Base-by-base conservation (phyloP, 345 rosid species). In the Brassica incana region DNA sequence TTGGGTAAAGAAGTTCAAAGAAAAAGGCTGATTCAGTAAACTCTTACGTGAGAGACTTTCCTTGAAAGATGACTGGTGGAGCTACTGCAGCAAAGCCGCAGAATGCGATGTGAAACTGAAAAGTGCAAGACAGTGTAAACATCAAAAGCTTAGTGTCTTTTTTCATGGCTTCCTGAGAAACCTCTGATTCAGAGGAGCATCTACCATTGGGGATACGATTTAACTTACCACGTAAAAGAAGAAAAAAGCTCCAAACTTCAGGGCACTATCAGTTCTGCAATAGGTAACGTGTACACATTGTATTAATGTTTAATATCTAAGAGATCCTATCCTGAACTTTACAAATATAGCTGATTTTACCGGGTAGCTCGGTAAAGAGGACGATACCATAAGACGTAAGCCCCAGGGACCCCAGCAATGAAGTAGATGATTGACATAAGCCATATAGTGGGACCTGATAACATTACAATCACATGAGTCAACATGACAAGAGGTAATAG, bases 311-410 rank as follows among this genome's bases (percentile, higher is more conserved):
- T 40, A 27, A 54, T 56, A 30, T 66, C 29, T 66, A 36, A 16
- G n/a, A 36, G 30, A 60, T 79, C 43, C 62, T 67, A 66, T 59
- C 65, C 43, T 4, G 4, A 58, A 50, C 20, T 75, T 14, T 71
- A 38, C 40, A 54, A 38, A 70, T 11, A 75, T 23, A 75, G 32
- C 15, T 65, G 45, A 61, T 32, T 16, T 25, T 50, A 96, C 99
- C 99, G 92, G 87, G 90, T 90, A 77, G 99, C 99, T 77, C 94
- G 87, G 80, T 96, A 96, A 36, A 96, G 89, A 67, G 99, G 99
- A 69, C 94, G 92, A 82, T 96, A 96, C 99, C 99, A 96, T 78
- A 85, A 40, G 67, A 90, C 87, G 67, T 93, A 96, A 66, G 84
- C 97, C 69, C 97, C 98, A 78, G 99, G 99, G 84, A 85, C 88